These are phyloP conservation scores for Globisporangium canariense DNA, from an alignment of 352 stramenopile species.

Conservation along the genomic window DNA sequence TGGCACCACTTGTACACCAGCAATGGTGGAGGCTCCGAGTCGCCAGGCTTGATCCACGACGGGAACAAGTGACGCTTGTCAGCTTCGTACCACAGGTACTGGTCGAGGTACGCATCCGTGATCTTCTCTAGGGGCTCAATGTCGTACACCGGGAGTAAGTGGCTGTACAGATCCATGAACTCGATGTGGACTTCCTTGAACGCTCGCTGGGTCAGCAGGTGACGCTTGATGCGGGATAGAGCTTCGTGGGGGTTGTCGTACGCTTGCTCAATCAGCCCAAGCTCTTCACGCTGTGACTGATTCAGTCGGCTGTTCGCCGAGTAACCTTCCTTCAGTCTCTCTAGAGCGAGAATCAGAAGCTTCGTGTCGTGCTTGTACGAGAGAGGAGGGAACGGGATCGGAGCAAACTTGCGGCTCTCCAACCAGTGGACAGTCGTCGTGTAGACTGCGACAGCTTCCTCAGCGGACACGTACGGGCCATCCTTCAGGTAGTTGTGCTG, in stretches of 20 bases:
- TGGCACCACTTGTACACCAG: conserved; percentile 99
- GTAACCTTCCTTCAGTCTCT: conserved; percentile 99
- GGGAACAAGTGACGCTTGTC: conserved; percentile 99
- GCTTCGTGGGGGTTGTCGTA: conserved; percentile 99
- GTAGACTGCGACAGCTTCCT: conserved; percentile 99
- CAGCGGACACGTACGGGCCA: conserved; percentile 97
- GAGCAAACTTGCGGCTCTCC: conserved; percentile 98
- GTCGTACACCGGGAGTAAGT: conserved; percentile 98
- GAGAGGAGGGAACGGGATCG: conserved; percentile 98
- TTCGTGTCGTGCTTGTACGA: conserved; percentile 99
- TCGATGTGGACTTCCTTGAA: conserved; percentile 99
- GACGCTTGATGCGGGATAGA: conserved; percentile 98
- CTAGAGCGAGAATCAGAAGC: conserved; percentile 98
- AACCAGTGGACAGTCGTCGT: conserved; percentile 99
- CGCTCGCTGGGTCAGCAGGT: conserved; percentile 98
- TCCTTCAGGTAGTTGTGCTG: conserved; percentile 99
- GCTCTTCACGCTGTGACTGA: conserved; percentile 96
- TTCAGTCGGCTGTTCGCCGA: conserved; percentile 97
- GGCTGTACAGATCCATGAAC: conserved; percentile 99
- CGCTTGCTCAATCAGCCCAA: conserved; percentile 98
- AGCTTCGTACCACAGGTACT: conserved; percentile 99
- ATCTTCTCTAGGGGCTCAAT: conserved; percentile 99
- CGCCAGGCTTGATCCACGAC: conserved; percentile 99
- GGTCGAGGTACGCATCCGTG: conserved; percentile 99
- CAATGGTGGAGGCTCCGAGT: conserved; percentile 97